A percentile compares a stretch with the other conserved stretches of the same genome.
These are phyloP conservation scores for Candida glucosophila DNA, from an alignment of 1,139 yeast genomes.

Conservation along the genomic window DNA sequence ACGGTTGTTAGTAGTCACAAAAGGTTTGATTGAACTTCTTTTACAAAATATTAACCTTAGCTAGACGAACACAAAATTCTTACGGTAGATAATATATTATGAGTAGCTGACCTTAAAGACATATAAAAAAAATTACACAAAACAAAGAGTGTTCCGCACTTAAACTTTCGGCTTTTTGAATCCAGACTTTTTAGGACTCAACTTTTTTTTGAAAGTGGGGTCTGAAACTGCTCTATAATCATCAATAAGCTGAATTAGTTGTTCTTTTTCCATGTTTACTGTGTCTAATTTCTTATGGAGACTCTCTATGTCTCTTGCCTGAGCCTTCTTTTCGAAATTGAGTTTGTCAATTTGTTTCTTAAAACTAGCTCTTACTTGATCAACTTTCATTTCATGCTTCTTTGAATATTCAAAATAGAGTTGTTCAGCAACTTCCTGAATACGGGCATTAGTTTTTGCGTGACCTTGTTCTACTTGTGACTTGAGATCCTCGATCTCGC, in stretches of 20 bases:
- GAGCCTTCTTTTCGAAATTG: conserved; percentile 30
- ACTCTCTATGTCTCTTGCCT: conserved; percentile 36
- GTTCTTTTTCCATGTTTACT: conserved; percentile 49
- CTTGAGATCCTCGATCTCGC: conserved; percentile 13
- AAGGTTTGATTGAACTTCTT: too few species aligned
- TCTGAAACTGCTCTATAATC: conserved; percentile 4
- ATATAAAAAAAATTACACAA: too few species aligned
- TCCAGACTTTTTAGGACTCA: conserved; percentile 7
- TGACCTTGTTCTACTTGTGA: conserved; percentile 31
- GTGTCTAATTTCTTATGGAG: conserved; percentile 33
- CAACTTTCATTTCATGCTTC: conserved; percentile 53
- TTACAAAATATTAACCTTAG: too few species aligned
- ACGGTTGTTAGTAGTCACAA: too few species aligned
- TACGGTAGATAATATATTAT: too few species aligned
- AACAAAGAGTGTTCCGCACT: conserved; percentile 2
- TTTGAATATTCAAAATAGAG: conserved; percentile 60
- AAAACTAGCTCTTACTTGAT: conserved; percentile 11
- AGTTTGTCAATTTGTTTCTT: conserved; percentile 31
- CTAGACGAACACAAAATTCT: too few species aligned
- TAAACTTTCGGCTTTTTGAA: conserved; percentile 4
- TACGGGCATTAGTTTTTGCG: conserved; percentile 19
- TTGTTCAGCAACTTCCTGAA: conserved; percentile 55
- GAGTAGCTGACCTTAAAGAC: too few species aligned
- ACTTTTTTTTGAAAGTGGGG: conserved; percentile 1
- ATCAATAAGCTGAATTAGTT: conserved; percentile 17